Conservation (phyloP, 352 stramenopile genomes). For the Pythium aquatile region DNA sequence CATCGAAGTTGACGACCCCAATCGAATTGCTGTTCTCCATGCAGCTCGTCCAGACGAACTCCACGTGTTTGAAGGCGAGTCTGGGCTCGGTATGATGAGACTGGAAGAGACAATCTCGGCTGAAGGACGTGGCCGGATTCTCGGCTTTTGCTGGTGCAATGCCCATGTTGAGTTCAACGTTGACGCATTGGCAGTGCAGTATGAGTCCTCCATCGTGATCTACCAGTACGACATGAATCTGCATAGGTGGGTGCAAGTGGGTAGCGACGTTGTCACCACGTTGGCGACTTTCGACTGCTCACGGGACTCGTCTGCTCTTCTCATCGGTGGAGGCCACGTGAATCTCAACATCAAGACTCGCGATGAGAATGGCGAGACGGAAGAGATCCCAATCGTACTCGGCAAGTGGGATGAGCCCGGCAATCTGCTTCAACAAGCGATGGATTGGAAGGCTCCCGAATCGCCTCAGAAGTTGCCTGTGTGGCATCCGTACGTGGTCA, state of each 20-base stretch:
- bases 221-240: constrained; percentile 75
- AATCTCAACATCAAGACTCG: constrained; percentile 14
- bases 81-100: constrained; percentile 72
- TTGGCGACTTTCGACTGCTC: constrained; percentile 79
- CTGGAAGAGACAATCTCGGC: constrained; percentile 66
- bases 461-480: constrained; percentile 74
- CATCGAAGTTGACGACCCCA: constrained; percentile 85
- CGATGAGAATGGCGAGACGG: constrained; percentile 36
- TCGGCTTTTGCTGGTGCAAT: constrained; percentile 80
- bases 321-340: constrained; percentile 63
- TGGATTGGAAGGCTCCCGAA: constrained; percentile 77
- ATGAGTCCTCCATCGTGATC: constrained; percentile 62
- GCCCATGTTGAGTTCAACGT: constrained; percentile 85
- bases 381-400: constrained; percentile 73
- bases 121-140: constrained; percentile 47
- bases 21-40: constrained; percentile 72
- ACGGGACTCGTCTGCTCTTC: constrained; percentile 71
- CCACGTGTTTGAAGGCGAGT: constrained; percentile 78
- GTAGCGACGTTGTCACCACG: constrained; percentile 53
- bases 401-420: constrained; percentile 83
- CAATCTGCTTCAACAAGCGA: constrained; percentile 59
- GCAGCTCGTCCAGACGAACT: constrained; percentile 44
- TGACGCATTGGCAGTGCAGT: constrained; percentile 73
- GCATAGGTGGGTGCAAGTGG: constrained; percentile 59
- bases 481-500: constrained; percentile 82